Evolutionary conservation across 768 basidiomycete species (phyloP).

Genomic region (Boletus rufocinnamomeus): DNA sequence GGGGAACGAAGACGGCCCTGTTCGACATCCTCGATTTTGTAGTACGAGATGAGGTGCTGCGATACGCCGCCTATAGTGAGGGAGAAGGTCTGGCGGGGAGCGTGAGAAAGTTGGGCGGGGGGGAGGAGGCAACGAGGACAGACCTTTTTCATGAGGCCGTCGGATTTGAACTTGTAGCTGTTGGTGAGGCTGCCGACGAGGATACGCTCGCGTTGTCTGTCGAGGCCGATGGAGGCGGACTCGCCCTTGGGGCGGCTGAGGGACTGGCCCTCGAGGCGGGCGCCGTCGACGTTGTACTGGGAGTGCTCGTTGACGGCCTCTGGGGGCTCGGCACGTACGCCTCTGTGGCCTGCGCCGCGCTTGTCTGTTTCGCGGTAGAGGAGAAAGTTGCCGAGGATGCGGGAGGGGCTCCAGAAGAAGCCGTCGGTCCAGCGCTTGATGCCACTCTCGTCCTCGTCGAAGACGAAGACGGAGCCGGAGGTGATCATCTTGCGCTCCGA

Average conservation of each 20-base stretch:
- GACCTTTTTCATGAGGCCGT: conserved; percentile 98
- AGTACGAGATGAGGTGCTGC: conserved; percentile 95
- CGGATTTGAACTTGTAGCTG: conserved; percentile 88
- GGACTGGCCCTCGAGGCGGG: conserved; percentile 41
- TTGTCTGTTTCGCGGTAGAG: conserved; percentile 95
- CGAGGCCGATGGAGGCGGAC: conserved; percentile 47
- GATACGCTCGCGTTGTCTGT: conserved; percentile 75
- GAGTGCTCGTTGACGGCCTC: conserved; percentile 43
- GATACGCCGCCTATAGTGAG: conserved; percentile 80
- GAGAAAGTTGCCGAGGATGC: conserved; percentile 93
- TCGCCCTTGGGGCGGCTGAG: conserved; percentile 69
- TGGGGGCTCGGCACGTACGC: conserved; percentile 44
- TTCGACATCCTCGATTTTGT: conserved; percentile 88
- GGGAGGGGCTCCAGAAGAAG: conserved; percentile 91
- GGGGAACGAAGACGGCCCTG: conserved; percentile 86
- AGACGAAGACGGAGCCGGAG: conserved; percentile 93
- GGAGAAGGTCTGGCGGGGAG: conserved; percentile 75
- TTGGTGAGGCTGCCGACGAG: conserved; percentile 91
- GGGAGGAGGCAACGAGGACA: conserved; percentile 28
- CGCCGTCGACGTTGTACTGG: conserved; percentile 38
- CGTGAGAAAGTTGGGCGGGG: conserved; percentile 33
- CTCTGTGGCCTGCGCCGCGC: conserved; percentile 64
- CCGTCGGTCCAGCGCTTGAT: conserved; percentile 99
- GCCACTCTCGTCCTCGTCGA: conserved; percentile 95
- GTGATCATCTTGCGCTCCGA: conserved; percentile 92